Base-by-base conservation (phyloP, 2,329 filamentous ascomycete genomes). In the Sporothrix humicola region DNA sequence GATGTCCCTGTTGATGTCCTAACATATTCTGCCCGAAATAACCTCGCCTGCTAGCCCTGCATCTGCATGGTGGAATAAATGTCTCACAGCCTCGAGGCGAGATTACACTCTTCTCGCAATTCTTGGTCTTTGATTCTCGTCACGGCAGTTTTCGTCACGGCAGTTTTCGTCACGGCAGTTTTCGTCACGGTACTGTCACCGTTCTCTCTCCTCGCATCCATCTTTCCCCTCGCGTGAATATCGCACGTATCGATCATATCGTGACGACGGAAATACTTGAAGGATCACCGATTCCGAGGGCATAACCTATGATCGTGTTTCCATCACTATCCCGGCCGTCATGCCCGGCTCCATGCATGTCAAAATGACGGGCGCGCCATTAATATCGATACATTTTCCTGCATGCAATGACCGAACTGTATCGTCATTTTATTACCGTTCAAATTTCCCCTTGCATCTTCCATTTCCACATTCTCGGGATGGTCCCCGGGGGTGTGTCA, bases 31-130 rank as follows among this genome's bases (percentile, higher is more conserved):
- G 59, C 59, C 59, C 13, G n/a, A n/a, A 37, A 37, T 63, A 37
- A 37, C 10, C 20, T 46, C n/a, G 63, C 13, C 65, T 68, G 65
- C 26, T 54, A 54, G 65, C 65, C 48, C 65, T 65, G 61, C 48
- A n/a, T 69, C 65, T 65, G 61, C 48, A 12, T 69, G 68, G 42
- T 48, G 15, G 5, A 5, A 13, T 6, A 37, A 37, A 37, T 58
- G 52, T 70, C 52, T 70, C 31, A 70, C 68, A 70, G 68, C 68
- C 52, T 58, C 68, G 68, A 70, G 68, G 52, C 68, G 52, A 70
- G 37, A 70, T 58, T 70, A 42, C 68, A n/a, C 5, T 3, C 31
- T 3, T 1, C 31, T 37, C 4, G 5, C 4, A 2, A 37, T 37
- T 37, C 31, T 37, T 17, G 31, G 9, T 52, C 44, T 46, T 23